Base-by-base conservation (phyloP, 2,329 filamentous ascomycete genomes). In the Arthroderma sp. region DNA sequence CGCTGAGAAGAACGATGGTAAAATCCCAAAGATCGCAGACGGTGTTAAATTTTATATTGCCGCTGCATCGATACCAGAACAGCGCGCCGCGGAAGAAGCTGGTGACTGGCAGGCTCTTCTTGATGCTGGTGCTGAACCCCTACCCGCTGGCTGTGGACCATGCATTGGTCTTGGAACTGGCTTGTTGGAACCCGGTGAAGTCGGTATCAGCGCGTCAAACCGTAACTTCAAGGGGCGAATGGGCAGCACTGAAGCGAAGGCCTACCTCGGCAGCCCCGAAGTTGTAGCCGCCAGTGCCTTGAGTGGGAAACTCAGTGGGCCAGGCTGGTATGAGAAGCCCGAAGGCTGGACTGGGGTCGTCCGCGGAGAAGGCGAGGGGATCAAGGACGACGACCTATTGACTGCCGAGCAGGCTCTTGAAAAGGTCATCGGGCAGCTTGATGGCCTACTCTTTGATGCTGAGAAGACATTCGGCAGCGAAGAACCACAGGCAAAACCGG, bases 161-260 rank as follows among this genome's bases (percentile, higher is more conserved):
- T 96, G 91, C 66, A 96, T 97, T 61, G 91, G 91, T 6, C 79
- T 95, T 0, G 88, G 86, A 7, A 81, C 79, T 0, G 91, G 91
- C 38, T 77, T 95, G 0, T 79, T 95, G 0, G 85, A 96, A 69
- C 79, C 81, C 1, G 88, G 87, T n/a, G 90, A 96, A 73, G 83
- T 90, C 8, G 90, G 90, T 21, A 91, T 96, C 63, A 84, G 79
- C 60, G 88, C 89, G 0, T 84, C 79, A 55, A 96, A 96, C 75
- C 79, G 91, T 9, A 95, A 95, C 71, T 96, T 91, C 77, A 90
- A 91, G 71, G 91, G 90, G 0, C 82, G 91, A 2, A 94, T 96
- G 87, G 91, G 91, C 2, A 85, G 81, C 13, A 83, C 80, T 2
- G 82, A 87, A 4, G 87, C 89, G 0, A 84, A 89, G 66, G 88